A percentile compares a stretch with the other conserved stretches of the same genome.
phyloP scores from a whole-genome alignment of 2,329 filamentous ascomycete genomes.

The Talaromyces sp. region DNA sequence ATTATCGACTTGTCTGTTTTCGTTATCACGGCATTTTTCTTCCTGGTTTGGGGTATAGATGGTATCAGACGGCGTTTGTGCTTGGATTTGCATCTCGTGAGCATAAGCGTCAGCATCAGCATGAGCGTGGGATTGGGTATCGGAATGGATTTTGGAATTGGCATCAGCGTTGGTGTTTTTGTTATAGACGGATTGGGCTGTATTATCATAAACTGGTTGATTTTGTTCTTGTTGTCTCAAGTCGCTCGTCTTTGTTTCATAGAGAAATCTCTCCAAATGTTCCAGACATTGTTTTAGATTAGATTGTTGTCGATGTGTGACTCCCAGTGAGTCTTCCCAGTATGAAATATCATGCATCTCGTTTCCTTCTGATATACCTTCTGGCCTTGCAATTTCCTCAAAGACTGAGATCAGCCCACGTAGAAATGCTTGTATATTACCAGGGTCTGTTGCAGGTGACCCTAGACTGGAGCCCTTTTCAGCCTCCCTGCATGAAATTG shows the following conservation, averaged over 20 bases:
- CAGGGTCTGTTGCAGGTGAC: slow-evolving; percentile 44
- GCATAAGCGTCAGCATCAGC: background rate
- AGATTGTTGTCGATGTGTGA: slow-evolving; percentile 82
- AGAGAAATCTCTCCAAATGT: slow-evolving; percentile 69
- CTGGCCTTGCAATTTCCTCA: slow-evolving; percentile 40
- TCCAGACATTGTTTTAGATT: slow-evolving; percentile 68
- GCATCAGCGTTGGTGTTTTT: slow-evolving; percentile 16
- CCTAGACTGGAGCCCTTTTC: slow-evolving; percentile 22
- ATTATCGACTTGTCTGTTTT: slow-evolving; percentile 12
- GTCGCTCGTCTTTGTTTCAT: slow-evolving; percentile 42
- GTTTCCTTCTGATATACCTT: slow-evolving; percentile 29
- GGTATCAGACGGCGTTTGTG: slow-evolving; percentile 15
- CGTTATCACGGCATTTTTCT: background rate
- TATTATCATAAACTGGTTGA: background rate
- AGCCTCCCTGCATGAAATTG: slow-evolving; percentile 68
- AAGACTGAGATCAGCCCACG: slow-evolving; percentile 64
- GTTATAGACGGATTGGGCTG: background rate
- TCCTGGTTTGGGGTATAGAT: slow-evolving; percentile 7
- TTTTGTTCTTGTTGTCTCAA: slow-evolving; percentile 3
- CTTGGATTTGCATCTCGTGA: slow-evolving; percentile 18
- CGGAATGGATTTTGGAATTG: slow-evolving; percentile 9
- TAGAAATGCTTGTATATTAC: slow-evolving; percentile 65
- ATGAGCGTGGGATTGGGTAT: slow-evolving; percentile 13
- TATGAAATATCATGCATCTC: slow-evolving; percentile 47
- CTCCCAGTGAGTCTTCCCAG: slow-evolving; percentile 78